phyloP scores from a whole-genome alignment of 2,329 filamentous ascomycete genomes.

The Fusarium tupiense region DNA sequence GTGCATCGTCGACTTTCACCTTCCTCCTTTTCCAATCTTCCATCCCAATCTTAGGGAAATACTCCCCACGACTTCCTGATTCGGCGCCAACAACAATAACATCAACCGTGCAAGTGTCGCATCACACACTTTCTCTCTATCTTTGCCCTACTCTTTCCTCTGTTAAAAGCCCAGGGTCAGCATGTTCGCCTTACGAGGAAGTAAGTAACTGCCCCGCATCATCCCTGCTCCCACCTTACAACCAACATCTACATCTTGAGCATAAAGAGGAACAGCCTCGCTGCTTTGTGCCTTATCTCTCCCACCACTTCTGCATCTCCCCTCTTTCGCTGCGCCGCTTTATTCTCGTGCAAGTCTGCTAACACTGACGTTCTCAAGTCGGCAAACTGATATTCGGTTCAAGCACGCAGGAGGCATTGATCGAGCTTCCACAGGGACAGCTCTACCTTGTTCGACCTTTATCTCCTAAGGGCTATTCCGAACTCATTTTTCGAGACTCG shows the following conservation, averaged over 20 bases:
- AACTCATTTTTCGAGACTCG: conserved; percentile 98
- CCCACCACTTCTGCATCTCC: not conserved
- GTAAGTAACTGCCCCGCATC: conserved; percentile 44
- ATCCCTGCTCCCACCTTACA: conserved; percentile 24
- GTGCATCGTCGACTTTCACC: conserved; percentile 26
- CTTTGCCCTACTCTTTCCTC: conserved; percentile 3
- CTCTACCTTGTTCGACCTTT: conserved; percentile 95
- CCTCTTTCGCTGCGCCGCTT: not conserved
- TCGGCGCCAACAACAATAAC: not conserved
- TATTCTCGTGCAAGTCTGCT: conserved; percentile 5
- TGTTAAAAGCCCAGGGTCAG: conserved; percentile 32
- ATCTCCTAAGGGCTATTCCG: conserved; percentile 96
- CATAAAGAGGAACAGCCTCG: conserved; percentile 3
- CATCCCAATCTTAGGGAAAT: not conserved
- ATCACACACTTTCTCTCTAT: conserved; percentile 1
- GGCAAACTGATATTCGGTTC: conserved; percentile 93
- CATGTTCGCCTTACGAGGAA: conserved; percentile 54
- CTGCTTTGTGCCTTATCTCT: conserved; percentile 6
- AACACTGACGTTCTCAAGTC: conserved; percentile 60
- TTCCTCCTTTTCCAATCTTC: conserved; percentile 9
- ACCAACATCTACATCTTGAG: conserved; percentile 23
- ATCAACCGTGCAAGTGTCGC: not conserved
- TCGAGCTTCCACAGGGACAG: conserved; percentile 94
- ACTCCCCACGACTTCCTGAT: conserved; percentile 9
- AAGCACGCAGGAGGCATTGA: conserved; percentile 87